These are phyloP conservation scores for Saururus chinensis DNA, from an alignment of 164 flowering plant species.

Conservation along the genomic window DNA sequence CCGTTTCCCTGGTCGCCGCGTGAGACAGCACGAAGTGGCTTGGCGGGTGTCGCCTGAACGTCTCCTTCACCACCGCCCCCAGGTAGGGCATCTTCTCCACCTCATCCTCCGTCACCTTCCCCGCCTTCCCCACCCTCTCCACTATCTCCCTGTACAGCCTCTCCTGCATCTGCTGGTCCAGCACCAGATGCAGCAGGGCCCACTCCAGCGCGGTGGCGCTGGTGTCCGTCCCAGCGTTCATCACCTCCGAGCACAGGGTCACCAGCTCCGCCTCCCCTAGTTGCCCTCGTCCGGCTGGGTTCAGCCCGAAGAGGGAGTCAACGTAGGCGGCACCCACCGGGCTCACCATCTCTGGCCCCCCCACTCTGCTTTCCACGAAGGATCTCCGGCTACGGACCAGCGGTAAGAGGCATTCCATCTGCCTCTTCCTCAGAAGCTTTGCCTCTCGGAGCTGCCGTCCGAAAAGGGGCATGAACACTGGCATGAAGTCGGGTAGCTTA, in stretches of 20 bases:
- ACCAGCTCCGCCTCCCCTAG: slow-evolving; percentile 71
- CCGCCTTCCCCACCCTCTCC: slow-evolving; percentile 37
- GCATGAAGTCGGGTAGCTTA: slow-evolving; percentile 80
- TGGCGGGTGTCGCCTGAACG: slow-evolving; percentile 85
- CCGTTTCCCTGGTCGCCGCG: slow-evolving; percentile 47
- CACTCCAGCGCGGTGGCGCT: slow-evolving; percentile 76
- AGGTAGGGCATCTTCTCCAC: slow-evolving; percentile 64
- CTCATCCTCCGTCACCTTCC: slow-evolving; percentile 34
- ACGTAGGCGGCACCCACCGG: slow-evolving; percentile 72
- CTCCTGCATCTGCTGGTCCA: slow-evolving; percentile 54
- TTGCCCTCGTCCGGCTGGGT: slow-evolving; percentile 30
- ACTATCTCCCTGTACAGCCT: slow-evolving; percentile 56
- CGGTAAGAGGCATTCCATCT: slow-evolving; percentile 58
- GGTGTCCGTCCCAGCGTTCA: slow-evolving; percentile 88
- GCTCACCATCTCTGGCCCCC: slow-evolving; percentile 42
- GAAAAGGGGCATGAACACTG: slow-evolving; percentile 56
- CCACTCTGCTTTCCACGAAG: slow-evolving; percentile 31
- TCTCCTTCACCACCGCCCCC: slow-evolving; percentile 66
- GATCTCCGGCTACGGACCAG: slow-evolving; percentile 38
- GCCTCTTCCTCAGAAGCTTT: slow-evolving; percentile 44
- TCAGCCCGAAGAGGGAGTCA: slow-evolving; percentile 56
- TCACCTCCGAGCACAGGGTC: slow-evolving; percentile 62
- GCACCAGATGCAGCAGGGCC: slow-evolving; percentile 64
- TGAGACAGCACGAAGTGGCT: slow-evolving; percentile 75
- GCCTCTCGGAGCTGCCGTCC: slow-evolving; percentile 45